A percentile compares a stretch with the other conserved stretches of the same genome.
Evolutionary conservation across 306 rosid genomes (phyloP).

Genomic region (Trichosanthes cucumerina): DNA sequence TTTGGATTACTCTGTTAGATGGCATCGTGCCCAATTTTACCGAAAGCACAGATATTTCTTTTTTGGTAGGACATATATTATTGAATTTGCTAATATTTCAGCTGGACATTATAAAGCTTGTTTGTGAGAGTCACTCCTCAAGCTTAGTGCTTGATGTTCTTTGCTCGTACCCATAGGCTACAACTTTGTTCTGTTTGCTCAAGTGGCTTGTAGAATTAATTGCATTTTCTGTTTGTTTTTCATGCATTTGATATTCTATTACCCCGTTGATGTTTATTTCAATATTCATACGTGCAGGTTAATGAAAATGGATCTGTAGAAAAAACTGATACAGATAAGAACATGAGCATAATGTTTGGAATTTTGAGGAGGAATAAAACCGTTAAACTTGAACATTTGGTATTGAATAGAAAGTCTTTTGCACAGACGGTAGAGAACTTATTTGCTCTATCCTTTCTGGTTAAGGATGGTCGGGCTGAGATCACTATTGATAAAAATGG

Average conservation of each 20-base stretch:
- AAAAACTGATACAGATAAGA: slow-evolving; percentile 67
- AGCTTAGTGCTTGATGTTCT: background rate
- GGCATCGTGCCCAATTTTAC: background rate
- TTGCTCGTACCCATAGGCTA: background rate
- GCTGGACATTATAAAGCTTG: background rate
- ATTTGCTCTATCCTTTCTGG: slow-evolving; percentile 70
- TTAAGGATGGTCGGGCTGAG: slow-evolving; percentile 77
- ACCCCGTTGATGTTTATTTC: background rate
- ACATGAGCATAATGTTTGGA: slow-evolving; percentile 54
- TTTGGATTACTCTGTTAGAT: background rate
- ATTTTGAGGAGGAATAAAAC: slow-evolving; percentile 36
- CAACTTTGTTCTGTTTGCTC: background rate
- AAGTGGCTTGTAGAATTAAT: background rate
- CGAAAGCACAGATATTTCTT: background rate
- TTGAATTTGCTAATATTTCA: background rate
- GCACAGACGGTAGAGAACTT: slow-evolving; percentile 80
- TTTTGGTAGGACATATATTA: background rate
- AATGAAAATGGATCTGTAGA: slow-evolving; percentile 24
- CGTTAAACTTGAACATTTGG: slow-evolving; percentile 41
- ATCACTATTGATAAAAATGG: slow-evolving; percentile 38
- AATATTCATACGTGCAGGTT: slow-evolving; percentile 32
- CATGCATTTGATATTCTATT: background rate
- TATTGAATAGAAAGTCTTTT: slow-evolving; percentile 57
- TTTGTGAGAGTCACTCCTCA: background rate
- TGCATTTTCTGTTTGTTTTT: background rate